Conservation (phyloP, 148 eudicot species). For the Nepenthes mirabilis region DNA sequence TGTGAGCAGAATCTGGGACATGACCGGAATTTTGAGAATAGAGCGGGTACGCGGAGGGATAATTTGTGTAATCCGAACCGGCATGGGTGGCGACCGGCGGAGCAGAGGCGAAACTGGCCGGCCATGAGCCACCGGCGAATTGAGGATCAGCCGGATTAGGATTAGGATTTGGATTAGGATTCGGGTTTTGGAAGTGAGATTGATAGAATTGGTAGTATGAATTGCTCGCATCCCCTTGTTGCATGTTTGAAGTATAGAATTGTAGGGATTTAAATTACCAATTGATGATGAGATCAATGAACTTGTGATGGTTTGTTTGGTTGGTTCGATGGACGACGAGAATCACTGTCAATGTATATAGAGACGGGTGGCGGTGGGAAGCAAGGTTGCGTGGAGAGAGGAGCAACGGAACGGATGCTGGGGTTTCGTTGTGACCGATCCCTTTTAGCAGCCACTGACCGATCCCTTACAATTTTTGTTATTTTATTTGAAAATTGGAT, state of each 20-base stretch:
- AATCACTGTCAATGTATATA: no score
- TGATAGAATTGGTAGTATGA: constrained; percentile 32
- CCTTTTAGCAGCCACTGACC: no score
- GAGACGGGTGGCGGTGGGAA: background rate
- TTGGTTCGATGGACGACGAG: no score
- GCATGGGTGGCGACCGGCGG: constrained; percentile 33
- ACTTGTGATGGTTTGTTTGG: background rate
- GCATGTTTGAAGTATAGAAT: constrained; percentile 7
- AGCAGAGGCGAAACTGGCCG: constrained; percentile 46
- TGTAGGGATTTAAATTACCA: no score
- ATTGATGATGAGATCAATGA: background rate
- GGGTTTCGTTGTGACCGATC: no score
- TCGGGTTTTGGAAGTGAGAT: constrained; percentile 32
- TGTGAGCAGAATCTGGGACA: constrained; percentile 12
- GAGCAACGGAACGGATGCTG: no score
- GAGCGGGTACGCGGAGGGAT: constrained; percentile 20
- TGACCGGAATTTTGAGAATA: constrained; percentile 31
- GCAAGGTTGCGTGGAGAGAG: no score
- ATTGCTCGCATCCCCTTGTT: constrained; percentile 21
- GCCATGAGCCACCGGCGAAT: constrained; percentile 1
- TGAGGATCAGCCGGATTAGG: constrained; percentile 27
- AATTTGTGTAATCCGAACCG: constrained; percentile 24
- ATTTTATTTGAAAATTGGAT: no score
- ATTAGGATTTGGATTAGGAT: constrained; percentile 18
- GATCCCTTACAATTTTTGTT: no score